Percentiles rank a stretch among this genome's conserved stretches.
These are phyloP conservation scores for Russula compacta DNA, from an alignment of 768 basidiomycete genomes.

Conservation along the genomic window DNA sequence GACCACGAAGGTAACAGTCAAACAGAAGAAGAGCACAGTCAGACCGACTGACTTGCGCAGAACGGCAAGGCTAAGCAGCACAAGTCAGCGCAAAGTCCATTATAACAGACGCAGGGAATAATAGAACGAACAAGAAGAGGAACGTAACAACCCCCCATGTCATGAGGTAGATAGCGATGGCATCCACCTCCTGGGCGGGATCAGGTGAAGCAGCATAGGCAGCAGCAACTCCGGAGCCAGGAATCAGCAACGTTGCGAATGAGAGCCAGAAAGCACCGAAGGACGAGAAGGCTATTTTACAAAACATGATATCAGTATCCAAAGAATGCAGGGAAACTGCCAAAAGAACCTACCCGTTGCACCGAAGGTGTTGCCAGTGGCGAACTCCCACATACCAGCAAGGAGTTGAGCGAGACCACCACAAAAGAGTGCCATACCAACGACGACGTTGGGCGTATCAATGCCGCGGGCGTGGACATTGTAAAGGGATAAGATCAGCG, in stretches of 20 bases:
- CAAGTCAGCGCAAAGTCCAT: neutral
- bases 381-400: slow-evolving; percentile 75
- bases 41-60: slow-evolving; percentile 43
- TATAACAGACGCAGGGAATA: neutral
- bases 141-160: slow-evolving; percentile 69
- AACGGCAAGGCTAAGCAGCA: slow-evolving; percentile 35
- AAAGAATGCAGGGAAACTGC: too few species aligned
- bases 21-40: slow-evolving; percentile 42
- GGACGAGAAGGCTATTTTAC: slow-evolving; percentile 55
- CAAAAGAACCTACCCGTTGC: slow-evolving; percentile 48
- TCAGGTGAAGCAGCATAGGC: slow-evolving; percentile 35
- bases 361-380: slow-evolving; percentile 56
- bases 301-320: too few species aligned
- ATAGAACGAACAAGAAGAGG: slow-evolving; percentile 48
- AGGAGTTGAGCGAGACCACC: slow-evolving; percentile 82
- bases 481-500: slow-evolving; percentile 68
- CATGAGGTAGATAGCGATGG: slow-evolving; percentile 65
- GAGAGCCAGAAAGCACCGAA: slow-evolving; percentile 90
- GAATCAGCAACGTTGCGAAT: slow-evolving; percentile 64
- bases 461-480: slow-evolving; percentile 53
- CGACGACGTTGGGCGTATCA: slow-evolving; percentile 53
- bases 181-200: slow-evolving; percentile 37
- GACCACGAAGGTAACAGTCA: slow-evolving; percentile 44
- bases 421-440: slow-evolving; percentile 80
- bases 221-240: slow-evolving; percentile 49